Base-by-base conservation (phyloP, 2,329 filamentous ascomycete species). In the Nemania diffusa region DNA sequence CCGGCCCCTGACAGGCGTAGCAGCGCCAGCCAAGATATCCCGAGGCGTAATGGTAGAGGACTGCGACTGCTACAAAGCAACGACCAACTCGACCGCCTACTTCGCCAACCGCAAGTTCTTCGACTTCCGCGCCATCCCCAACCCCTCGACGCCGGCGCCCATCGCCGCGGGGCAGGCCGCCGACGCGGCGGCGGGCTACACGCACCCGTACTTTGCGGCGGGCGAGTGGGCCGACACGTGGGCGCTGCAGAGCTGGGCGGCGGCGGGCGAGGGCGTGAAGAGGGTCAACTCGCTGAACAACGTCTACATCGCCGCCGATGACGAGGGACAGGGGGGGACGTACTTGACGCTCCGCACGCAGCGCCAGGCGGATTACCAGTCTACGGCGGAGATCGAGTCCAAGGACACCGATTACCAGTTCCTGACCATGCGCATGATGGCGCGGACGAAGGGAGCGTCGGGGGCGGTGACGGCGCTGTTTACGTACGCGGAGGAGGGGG, bases 391-490 rank as follows among this genome's bases (percentile, higher is more conserved):
- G 76, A 79, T 86, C 59, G 80, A 84, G 69, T 80, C 81, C 11
- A 44, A 72, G 15, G 73, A 74, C 1, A 53, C 66, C 22, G 73
- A 72, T 46, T 82, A 79, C 73, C 74, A 79, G 37, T 80, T 74
- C 74, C 67, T 82, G 51, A 83, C 82, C 3, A 69, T 86, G 65
- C 67, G 70, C 4, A 71, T 87, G 81, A 79, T 82, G 50, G 83
- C 84, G 40, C 84, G 85, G 51, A 84, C 84, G 22, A 73, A 78
- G 1, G 85, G 85, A 7, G 75, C 73, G 17, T 64, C 79, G 0
- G 85, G 85, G 20, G 85, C 83, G 60, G 82, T 84, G 64, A 82
- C 84, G 6, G 84, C 84, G 67, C 77, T 87, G 70, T 87, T 87
- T 78, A 86, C 84, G 20, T 87, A 87, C 77, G n/a, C n/a, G n/a